Evolutionary conservation across 352 stramenopile species (phyloP), one percentile per base, ranked within the genome.

Genomic region (Phytopythium chamaehyphon): DNA sequence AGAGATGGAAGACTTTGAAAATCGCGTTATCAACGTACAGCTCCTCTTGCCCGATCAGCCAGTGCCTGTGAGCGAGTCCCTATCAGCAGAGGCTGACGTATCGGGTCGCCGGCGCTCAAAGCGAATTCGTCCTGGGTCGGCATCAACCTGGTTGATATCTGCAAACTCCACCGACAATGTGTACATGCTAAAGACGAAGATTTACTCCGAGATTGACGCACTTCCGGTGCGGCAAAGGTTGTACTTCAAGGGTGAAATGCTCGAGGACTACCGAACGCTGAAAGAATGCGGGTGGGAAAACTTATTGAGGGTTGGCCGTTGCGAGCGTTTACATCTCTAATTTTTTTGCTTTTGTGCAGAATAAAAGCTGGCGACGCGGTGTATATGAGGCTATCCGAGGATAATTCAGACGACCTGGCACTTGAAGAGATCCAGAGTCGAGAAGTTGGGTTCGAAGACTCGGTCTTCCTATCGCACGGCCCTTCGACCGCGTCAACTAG

Each of bases 111-210:
- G 83, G 14, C 67, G 83, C 6, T 93, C 83, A 2, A 73, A 69
- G 56, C 77, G 83, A 9, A 86, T 83, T 54, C 73, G 76, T 31
- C 69, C 67, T 19, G 71, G 70, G 12, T 71, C 80, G 14, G 66
- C 66, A 22, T 67, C 61, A 8, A 79, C 33, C 7, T 88, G 77
- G 78, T 53, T 56, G 4, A 68, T 93, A 33, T 9, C 52, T 14
- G 72, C 79, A 3, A 89, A 78, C 47, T 69, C 83, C 6, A 71
- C 65, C 23, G 83, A 93, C 52, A 85, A 76, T 0, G 73, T 91
- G 12, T 87, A 85, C 37, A 71, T 89, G 43, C 53, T 93, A 9
- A 93, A 93, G 53, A 70, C 76, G 5, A 88, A 86, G 44, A 86
- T 93, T 26, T 88, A 75, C 45, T 72, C 78, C 3, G 75, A 87